phyloP scores from a whole-genome alignment of 1,284 basidiomycete species.

The Sanghuangporus baumii region DNA sequence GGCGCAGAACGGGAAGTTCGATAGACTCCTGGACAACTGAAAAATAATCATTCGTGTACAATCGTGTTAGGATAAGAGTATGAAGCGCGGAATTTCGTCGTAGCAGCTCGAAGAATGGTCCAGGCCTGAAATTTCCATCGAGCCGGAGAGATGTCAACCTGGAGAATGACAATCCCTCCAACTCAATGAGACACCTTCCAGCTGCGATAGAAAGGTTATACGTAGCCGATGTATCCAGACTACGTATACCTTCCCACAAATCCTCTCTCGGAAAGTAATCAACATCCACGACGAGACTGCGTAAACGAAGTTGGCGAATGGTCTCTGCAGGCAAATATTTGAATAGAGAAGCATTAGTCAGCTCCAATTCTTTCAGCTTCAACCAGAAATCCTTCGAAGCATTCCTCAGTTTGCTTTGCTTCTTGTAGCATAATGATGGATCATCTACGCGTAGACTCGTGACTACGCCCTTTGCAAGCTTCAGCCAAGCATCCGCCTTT shows the following conservation, averaged over 20 bases:
- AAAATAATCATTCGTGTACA: not conserved
- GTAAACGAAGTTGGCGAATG: not conserved
- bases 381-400: not conserved
- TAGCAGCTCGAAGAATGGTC: not conserved
- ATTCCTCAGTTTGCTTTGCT: not conserved
- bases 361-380: not conserved
- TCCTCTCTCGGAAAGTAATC: no score
- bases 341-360: not conserved
- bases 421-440: not conserved
- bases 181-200: not conserved
- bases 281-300: not conserved
- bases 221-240: not conserved
- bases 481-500: not conserved
- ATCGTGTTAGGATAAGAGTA: not conserved
- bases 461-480: not conserved
- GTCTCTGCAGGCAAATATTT: not conserved
- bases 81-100: not conserved
- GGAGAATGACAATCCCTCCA: not conserved
- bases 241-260: not conserved
- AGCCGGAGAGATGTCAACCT: not conserved
- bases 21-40: not conserved
- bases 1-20: no score
- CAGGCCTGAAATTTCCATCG: not conserved
- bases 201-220: not conserved
- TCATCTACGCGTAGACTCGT: not conserved